Evolutionary conservation across 306 rosid species (phyloP), one percentile per base, ranked within the genome.

Genomic region (Sicyos baderoa): DNA sequence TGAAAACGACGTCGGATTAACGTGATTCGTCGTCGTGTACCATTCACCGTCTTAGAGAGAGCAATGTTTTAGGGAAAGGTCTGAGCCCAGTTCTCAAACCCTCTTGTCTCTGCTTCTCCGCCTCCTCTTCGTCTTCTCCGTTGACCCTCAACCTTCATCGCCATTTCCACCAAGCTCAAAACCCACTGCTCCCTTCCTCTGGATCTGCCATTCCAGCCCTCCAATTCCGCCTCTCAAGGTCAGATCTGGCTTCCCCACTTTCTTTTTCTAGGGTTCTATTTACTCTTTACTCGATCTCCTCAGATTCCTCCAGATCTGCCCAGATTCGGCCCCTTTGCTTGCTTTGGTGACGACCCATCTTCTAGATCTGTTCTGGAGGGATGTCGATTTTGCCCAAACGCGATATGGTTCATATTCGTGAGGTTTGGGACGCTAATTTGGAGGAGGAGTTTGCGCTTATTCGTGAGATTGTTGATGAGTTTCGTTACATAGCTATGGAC

Each of bases 381-480:
- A 91, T 91, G 97, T 87, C 97, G 75, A 83, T 79, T 85, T 69
- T 81, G 67, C 80, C 85, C 74, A 91, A 87, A 81, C 86, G 81
- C 55, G 91, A 87, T 83, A 84, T 88, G 79, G 82, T 88, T 85
- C 85, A 80, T 77, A 82, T 91, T 77, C 83, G 97, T 19, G 97
- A 91, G 80, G 97, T 87, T 4, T 91, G 97, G 97, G 83, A 75
- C 45, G 86, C 83, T 70, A 91, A 91, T 78, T 83, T 91, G 0
- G 97, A 85, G 7, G 91, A 87, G 48, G 97, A 89, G 79, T 79
- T 91, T 2, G 83, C 80, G 9, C 42, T 88, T 79, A 91, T 91
- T 65, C 96, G 96, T 6, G 85, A 77, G 23, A 74, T 91, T 37
- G 97, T 91, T 10, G 94, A 85, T 37, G 22, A 61, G 12, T 89